Base-by-base conservation (phyloP, 176 grass and related monocot genomes). In the Puya raimondii region DNA sequence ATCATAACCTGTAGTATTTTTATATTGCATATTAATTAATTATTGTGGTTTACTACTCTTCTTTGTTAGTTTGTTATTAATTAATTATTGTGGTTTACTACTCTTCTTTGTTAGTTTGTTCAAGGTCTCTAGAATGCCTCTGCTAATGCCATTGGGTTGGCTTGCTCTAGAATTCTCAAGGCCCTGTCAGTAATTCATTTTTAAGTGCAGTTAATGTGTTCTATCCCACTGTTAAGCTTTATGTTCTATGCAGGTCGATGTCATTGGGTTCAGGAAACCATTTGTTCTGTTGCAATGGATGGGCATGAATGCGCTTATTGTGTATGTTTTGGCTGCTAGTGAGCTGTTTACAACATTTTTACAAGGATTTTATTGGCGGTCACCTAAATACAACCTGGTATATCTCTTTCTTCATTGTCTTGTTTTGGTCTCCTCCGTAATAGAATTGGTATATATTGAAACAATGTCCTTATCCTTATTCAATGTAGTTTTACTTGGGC, bases 271-370 rank as follows among this genome's bases (percentile, higher is more conserved):
- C 54, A 81, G 77, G 66, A 79, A 69, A 51, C 80, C 89, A 63
- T 88, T 99, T n/a, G 71, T 99, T 58, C 69, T 99, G 64, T 90
- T 99, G 79, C 86, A 93, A 65, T 93, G 94, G 94, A 88, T 90
- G 87, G 84, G 89, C 70, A 88, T 99, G 94, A 93, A 99, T 68
- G 94, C 84, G 9, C 87, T 99, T 61, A 78, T 90, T 77, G 86
- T 92, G 63, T 99, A 83, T 65, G 65, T 99, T 80, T 80, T 99
- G 51, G 89, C 89, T 73, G 89, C 94, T 20, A 81, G 74, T 50
- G 89, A 93, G 76, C 42, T 99, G 17, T 88, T 99, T 73, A 84
- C 89, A 50, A 48, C 83, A n/a, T 74, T 88, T 80, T 13, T 90
- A 67, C 86, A 99, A 78, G 89, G 94, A 14, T 99, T 92, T 72